Evolutionary conservation across 1,284 basidiomycete genomes (phyloP).

Genomic region (Athelia sp.): DNA sequence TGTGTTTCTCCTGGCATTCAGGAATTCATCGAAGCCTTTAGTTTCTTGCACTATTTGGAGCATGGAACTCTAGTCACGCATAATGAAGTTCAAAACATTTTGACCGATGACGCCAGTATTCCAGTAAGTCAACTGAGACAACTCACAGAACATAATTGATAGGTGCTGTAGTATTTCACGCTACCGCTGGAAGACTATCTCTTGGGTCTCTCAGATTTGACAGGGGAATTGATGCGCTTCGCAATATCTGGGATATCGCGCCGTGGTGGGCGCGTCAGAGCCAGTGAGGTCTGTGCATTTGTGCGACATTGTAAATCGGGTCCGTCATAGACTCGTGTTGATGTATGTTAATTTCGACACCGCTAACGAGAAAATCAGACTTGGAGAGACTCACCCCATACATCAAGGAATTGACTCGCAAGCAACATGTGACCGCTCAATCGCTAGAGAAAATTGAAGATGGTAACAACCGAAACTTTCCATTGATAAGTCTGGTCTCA

Average conservation of each 20-base stretch:
- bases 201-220: slow-evolving; percentile 89
- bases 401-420: slow-evolving; percentile 75
- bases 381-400: slow-evolving; percentile 72
- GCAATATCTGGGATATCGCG: slow-evolving; percentile 77
- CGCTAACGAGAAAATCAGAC: slow-evolving; percentile 36
- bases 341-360: background rate
- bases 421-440: slow-evolving; percentile 81
- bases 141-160: slow-evolving; percentile 3
- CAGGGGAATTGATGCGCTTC: slow-evolving; percentile 96
- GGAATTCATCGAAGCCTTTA: slow-evolving; percentile 92
- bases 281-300: slow-evolving; percentile 69
- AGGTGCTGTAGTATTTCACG: slow-evolving; percentile 52
- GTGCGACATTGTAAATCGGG: slow-evolving; percentile 79
- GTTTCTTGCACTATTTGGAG: slow-evolving; percentile 86
- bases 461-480: slow-evolving; percentile 44
- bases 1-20: slow-evolving; percentile 78
- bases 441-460: slow-evolving; percentile 94
- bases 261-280: slow-evolving; percentile 67
- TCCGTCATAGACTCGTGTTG: slow-evolving; percentile 23
- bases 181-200: slow-evolving; percentile 81
- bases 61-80: slow-evolving; percentile 68
- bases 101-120: slow-evolving; percentile 54
- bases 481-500: slow-evolving; percentile 4
- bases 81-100: slow-evolving; percentile 58
- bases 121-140: slow-evolving; percentile 41